A percentile compares a stretch with the other conserved stretches of the same genome.
phyloP scores from a whole-genome alignment of 176 grass and related monocot species.

The Musa schizocarpa region DNA sequence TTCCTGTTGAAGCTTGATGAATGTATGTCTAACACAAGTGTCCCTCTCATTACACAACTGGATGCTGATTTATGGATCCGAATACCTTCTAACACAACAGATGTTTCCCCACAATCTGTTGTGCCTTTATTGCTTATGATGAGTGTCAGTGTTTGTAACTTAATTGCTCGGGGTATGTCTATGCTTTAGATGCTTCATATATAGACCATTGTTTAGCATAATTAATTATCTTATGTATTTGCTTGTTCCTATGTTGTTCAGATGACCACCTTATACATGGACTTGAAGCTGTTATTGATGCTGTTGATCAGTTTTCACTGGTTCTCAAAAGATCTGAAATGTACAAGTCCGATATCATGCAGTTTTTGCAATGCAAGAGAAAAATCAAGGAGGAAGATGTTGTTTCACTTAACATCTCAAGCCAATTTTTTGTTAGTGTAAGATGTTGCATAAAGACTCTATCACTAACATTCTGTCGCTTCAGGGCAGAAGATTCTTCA shows the following conservation, averaged over 20 bases:
- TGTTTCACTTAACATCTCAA: slow-evolving; percentile 25
- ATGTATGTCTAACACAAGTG: slow-evolving; percentile 38
- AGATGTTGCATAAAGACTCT: slow-evolving; percentile 55
- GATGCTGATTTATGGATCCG: slow-evolving; percentile 73
- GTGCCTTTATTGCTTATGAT: slow-evolving; percentile 58
- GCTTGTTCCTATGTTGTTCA: slow-evolving; percentile 31
- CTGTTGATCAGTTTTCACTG: slow-evolving; percentile 46
- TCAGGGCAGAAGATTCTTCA: slow-evolving; percentile 35
- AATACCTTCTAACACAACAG: slow-evolving; percentile 45
- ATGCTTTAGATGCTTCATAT: not conserved
- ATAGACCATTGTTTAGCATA: not conserved
- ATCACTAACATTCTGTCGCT: slow-evolving; percentile 45
- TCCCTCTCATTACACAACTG: slow-evolving; percentile 60
- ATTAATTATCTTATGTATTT: not conserved
- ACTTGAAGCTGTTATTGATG: slow-evolving; percentile 36
- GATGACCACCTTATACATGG: slow-evolving; percentile 60
- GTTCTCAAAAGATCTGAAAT: slow-evolving; percentile 64
- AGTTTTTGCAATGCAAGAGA: slow-evolving; percentile 48
- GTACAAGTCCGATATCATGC: slow-evolving; percentile 55
- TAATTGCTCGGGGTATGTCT: slow-evolving; percentile 66
- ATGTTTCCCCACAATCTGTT: slow-evolving; percentile 30
- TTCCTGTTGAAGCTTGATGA: slow-evolving; percentile 49
- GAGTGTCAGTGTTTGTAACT: slow-evolving; percentile 42
- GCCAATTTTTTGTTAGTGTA: slow-evolving; percentile 36
- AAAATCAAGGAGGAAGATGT: slow-evolving; percentile 22